Percentiles rank a stretch among this genome's conserved stretches.
phyloP scores from a whole-genome alignment of 1,139 yeast genomes.

The Zygoascus sp. region DNA sequence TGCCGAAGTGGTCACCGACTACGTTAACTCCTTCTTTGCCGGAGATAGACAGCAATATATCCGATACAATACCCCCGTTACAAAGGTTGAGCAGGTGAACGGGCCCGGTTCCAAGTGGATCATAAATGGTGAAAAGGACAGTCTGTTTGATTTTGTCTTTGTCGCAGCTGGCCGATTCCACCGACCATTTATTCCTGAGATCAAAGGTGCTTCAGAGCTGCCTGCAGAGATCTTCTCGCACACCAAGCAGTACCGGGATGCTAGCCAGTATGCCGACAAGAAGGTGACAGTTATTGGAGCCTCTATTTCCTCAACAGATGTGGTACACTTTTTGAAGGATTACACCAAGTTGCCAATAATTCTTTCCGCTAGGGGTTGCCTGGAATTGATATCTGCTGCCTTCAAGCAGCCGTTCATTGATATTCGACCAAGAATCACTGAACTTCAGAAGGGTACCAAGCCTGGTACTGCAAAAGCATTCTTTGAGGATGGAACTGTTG shows the following conservation, averaged over 20 bases:
- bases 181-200: constrained; percentile 48
- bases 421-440: constrained; percentile 18
- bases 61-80: constrained; percentile 16
- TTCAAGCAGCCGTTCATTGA: constrained; percentile 26
- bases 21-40: constrained; percentile 13
- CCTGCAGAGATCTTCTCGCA: constrained; percentile 15
- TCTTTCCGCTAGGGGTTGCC: constrained; percentile 18
- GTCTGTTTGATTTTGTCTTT: constrained; percentile 46
- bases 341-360: constrained; percentile 23
- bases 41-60: constrained; percentile 15
- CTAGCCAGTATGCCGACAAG: constrained; percentile 14
- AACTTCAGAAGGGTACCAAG: constrained; percentile 13
- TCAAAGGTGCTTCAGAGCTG: constrained; percentile 38
- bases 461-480: constrained; percentile 14
- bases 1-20: constrained; percentile 10
- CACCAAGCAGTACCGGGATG: constrained; percentile 17
- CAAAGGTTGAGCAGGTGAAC: constrained; percentile 14
- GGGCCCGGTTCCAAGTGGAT: constrained; percentile 17
- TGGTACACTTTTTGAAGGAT: constrained; percentile 17
- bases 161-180: constrained; percentile 52
- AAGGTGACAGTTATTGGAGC: constrained; percentile 18
- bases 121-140: constrained; percentile 6
- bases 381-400: constrained; percentile 17
- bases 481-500: constrained; percentile 19
- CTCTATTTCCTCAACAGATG: constrained; percentile 18